phyloP scores from a whole-genome alignment of 192 early-diverging fungal genomes.

The Backusella parvicylindrica region DNA sequence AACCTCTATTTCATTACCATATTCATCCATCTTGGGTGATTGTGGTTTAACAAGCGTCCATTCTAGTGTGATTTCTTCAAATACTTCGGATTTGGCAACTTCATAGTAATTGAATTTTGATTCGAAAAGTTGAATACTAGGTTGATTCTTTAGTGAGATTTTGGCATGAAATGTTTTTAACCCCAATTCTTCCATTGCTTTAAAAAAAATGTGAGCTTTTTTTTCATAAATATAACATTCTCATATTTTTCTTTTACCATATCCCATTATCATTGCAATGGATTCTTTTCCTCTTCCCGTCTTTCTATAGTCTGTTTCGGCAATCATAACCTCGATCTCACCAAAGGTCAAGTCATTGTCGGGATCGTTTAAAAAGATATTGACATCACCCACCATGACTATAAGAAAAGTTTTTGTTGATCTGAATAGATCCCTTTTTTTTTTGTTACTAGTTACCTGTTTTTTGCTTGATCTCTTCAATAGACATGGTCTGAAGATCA shows the following conservation, averaged over 20 bases:
- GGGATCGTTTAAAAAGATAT: conserved; percentile 87
- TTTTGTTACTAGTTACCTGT: conserved; percentile 6
- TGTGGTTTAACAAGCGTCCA: conserved; percentile 14
- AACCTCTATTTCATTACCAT: background rate
- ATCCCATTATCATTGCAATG: conserved; percentile 60
- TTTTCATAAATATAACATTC: too few species aligned
- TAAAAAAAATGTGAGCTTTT: background rate
- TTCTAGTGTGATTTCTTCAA: conserved; percentile 68
- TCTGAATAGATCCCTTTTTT: conserved; percentile 11
- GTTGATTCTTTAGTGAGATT: conserved; percentile 60
- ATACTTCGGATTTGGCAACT: conserved; percentile 49
- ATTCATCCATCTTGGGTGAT: background rate
- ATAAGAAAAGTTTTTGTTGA: background rate
- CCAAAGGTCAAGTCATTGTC: conserved; percentile 61
- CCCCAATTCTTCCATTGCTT: conserved; percentile 31
- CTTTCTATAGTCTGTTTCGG: conserved; percentile 55
- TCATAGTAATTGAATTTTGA: conserved; percentile 56
- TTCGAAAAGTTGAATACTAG: conserved; percentile 58
- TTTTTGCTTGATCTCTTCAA: conserved; percentile 27
- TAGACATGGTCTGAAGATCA: conserved; percentile 13
- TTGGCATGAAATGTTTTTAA: conserved; percentile 59
- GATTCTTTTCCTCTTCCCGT: conserved; percentile 54
- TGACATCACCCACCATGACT: conserved; percentile 94
- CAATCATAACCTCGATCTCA: conserved; percentile 96
- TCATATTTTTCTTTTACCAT: conserved; percentile 36